Evolutionary conservation across 371 early-diverging fungal species (phyloP), one percentile per base, ranked within the genome.

Genomic region (Apophysomyces elegans): DNA sequence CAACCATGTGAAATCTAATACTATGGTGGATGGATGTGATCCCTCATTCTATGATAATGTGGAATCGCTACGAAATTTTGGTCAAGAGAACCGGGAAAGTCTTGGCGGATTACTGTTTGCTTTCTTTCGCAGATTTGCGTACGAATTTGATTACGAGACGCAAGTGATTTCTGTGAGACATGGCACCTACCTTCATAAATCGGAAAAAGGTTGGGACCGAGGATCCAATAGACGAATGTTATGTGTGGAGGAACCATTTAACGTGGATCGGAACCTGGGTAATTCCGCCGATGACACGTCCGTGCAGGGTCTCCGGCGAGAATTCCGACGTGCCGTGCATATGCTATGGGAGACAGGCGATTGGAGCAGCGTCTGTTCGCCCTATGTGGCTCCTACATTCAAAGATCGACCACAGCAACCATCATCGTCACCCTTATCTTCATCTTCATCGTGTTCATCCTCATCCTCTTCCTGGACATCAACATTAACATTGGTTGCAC

Each of bases 171-270:
- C 91, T 12, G 86, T 95, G 12, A 81, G 96, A 46, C 85, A 88
- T 38, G 97, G 95, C 4, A 70, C 84, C 12, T 84, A 87, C 56
- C 66, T 96, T 64, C 81, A 83, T 13, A 96, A 96, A 69, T 75
- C 67, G 38, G 87, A 90, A 58, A 96, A 96, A 73, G 93, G 89
- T 5, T 97, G 97, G 97, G 60, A 78, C 47, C 61, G 47, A 18
- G 79, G 79, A 2, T 73, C 71, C 26, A 71, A 84, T 58, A 87
- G 84, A 62, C 74, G 84, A 59, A 77, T 89, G 37, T 76, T 96
- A 14, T 93, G 96, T 72, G 87, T 96, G n/a, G 96, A 97, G 69
- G 95, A 95, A 70, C 96, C 96, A 2, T 93, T 97, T 67, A 89
- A 91, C 66, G 86, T 89, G 0, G 76, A 85, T 56, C 84, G 95